Conservation (phyloP, 305 asterid genomes). For the Fraxinus latifolia region DNA sequence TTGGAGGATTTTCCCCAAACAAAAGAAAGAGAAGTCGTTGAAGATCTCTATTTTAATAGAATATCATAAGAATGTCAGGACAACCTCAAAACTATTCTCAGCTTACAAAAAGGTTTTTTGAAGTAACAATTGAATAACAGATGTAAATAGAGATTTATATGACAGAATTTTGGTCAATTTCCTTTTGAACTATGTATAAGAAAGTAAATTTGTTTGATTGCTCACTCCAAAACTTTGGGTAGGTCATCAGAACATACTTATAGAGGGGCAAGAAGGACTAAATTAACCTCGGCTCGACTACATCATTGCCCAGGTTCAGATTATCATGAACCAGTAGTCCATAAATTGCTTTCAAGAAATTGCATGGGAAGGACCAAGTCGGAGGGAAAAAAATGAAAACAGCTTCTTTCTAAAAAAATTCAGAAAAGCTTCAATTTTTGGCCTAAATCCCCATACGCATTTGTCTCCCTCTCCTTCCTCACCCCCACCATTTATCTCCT, state of each 20-base stretch:
- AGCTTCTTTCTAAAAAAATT: not conserved
- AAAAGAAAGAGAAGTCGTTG: not conserved
- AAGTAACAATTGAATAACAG: not conserved
- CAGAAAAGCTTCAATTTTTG: not conserved
- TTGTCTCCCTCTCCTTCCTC: not conserved
- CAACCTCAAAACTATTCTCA: not conserved
- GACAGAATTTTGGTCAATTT: not conserved
- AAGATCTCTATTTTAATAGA: not conserved
- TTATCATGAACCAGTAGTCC: not conserved
- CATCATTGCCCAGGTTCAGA: not conserved
- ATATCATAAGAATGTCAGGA: not conserved
- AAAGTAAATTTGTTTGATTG: not conserved
- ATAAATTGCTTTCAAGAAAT: not conserved
- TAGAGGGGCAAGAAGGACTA: constrained; percentile 1
- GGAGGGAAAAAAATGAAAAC: not conserved
- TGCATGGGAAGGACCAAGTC: not conserved
- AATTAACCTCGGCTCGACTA: not conserved
- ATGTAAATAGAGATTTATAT: not conserved
- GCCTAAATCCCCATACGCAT: not conserved
- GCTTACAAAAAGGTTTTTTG: not conserved
- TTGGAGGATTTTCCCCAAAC: constrained; percentile 12
- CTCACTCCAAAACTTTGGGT: not conserved
- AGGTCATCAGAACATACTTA: constrained; percentile 2
- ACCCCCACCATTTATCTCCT: not conserved
- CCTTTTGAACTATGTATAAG: not conserved